Base-by-base conservation (phyloP, 192 early-diverging fungal species). In the Umbelopsis isabellina region DNA sequence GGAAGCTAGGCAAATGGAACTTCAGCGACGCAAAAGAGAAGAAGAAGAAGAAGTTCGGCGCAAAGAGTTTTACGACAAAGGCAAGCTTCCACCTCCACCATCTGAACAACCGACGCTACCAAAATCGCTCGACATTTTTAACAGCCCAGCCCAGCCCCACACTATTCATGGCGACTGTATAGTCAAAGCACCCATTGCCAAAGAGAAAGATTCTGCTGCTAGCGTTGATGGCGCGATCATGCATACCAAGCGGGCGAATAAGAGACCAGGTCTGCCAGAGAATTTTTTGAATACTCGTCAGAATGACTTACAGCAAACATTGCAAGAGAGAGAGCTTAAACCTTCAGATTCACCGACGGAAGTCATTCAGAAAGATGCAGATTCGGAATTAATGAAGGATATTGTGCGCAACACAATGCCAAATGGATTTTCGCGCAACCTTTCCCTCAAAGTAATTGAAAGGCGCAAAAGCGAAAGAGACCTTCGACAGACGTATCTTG, bases 41-140 rank as follows among this genome's bases (percentile, higher is more conserved):
- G 77, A 78, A 46, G 77, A 78, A n/a, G 77, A 78, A 45, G 77
- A 78, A 55, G 30, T 49, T 0, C 65, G 46, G 7, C 48, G 77
- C 1, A 66, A 41, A 5, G 65, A 73, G 30, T 78, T 78, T 27
- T 78, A 74, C 50, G 61, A 61, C 7, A 61, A 66, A 9, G 61
- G 61, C 13, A 49, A 55, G 11, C 46, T 49, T 3, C 2, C 46
- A 1, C 33, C 53, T 22, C 61, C 70, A 2, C 70, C 53, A 15
- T 46, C 61, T 46, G 46, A 47, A 4, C 46, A 66, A 1, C 23
- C 49, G 45, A 21, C 12, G 23, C 23, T 33, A 18, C 20, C 21
- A 4, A 22, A 61, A 61, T 61, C 55, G 6, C 55, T 61, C 0
- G 27, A 61, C 33, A 61, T 61, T 18, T 61, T 61, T 16, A 13